Evolutionary conservation across 495 filamentous ascomycete genomes (phyloP).

Genomic region (Trichocladium uniseriatum): DNA sequence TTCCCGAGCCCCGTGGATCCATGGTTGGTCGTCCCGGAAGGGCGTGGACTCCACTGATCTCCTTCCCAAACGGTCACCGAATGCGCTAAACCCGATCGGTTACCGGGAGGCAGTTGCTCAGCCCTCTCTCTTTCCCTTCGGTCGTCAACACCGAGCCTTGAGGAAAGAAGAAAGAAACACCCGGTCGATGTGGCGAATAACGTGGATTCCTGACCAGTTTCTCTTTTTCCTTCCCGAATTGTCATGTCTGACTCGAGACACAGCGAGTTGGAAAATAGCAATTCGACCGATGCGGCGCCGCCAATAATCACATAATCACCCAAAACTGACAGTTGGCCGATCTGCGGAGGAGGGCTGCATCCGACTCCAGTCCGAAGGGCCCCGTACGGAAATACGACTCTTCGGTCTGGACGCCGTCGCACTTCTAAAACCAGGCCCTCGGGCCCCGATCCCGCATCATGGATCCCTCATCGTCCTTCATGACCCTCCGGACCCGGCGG

Average conservation of each 20-base stretch:
- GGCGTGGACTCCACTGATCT: no score
- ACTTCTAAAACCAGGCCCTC: neutral
- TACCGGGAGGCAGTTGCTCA: slow-evolving; percentile 17
- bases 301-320: neutral
- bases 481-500: slow-evolving; percentile 36
- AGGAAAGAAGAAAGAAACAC: neutral
- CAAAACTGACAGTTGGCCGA: neutral
- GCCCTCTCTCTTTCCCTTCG: slow-evolving; percentile 9
- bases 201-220: neutral
- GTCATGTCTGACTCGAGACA: neutral
- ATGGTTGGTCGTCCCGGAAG: no score
- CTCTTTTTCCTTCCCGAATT: neutral
- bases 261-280: no score
- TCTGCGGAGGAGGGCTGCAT: neutral
- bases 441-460: slow-evolving; percentile 11
- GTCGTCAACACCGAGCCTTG: neutral
- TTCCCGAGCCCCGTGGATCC: neutral
- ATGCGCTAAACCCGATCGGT: slow-evolving; percentile 23
- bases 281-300: neutral
- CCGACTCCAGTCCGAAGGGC: neutral
- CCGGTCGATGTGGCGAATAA: neutral
- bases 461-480: slow-evolving; percentile 29
- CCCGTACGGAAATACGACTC: neutral
- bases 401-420: neutral
- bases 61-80: slow-evolving; percentile 25